These are phyloP conservation scores for Spergularia bocconei DNA, from an alignment of 148 eudicot genomes.

Conservation along the genomic window DNA sequence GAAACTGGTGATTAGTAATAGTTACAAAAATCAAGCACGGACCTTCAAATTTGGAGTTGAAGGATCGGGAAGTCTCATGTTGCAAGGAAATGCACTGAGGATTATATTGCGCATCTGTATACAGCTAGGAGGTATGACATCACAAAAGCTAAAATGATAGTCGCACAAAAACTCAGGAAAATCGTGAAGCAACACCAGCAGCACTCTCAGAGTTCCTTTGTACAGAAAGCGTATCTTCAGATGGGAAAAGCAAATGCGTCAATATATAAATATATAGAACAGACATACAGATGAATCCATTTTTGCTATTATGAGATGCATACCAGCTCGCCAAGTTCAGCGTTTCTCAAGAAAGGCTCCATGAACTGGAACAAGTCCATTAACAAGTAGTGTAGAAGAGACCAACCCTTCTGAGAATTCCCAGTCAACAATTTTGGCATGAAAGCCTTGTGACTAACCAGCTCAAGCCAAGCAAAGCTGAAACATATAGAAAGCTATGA, in stretches of 20 bases:
- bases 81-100: conserved; percentile 96
- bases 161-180: conserved; percentile 92
- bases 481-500: conserved; percentile 13
- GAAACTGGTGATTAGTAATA: background rate
- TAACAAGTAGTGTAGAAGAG: conserved; percentile 75
- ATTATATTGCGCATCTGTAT: conserved; percentile 98
- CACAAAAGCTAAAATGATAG: conserved; percentile 96
- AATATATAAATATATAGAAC: background rate
- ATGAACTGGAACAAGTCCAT: conserved; percentile 85
- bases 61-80: conserved; percentile 98
- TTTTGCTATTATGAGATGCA: conserved; percentile 25
- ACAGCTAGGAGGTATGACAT: conserved; percentile 95
- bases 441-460: conserved; percentile 90
- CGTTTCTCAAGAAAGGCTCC: conserved; percentile 92
- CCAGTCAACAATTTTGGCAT: conserved; percentile 93
- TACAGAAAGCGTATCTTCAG: conserved; percentile 82
- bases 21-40: conserved; percentile 2
- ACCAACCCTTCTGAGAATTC: conserved; percentile 97
- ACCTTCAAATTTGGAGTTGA: conserved; percentile 97
- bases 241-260: conserved; percentile 12
- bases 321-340: conserved; percentile 85
- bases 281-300: background rate
- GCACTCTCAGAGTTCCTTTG: conserved; percentile 82
- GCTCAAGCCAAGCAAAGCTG: conserved; percentile 98
- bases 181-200: conserved; percentile 94